phyloP scores from a whole-genome alignment of 768 basidiomycete species.

The Asterophora lycoperdoides region DNA sequence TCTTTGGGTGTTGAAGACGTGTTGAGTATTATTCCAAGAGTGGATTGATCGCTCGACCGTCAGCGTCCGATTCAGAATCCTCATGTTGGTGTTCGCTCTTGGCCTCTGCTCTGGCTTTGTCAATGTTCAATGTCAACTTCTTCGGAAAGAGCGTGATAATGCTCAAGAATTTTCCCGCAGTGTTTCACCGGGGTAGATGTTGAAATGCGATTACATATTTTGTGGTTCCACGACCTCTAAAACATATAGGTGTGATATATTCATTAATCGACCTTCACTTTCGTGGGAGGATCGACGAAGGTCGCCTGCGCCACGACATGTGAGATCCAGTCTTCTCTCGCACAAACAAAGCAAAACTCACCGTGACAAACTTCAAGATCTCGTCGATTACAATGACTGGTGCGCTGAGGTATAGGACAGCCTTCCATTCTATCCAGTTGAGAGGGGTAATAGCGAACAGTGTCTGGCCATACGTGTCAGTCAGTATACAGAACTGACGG shows the following conservation, averaged over 20 bases:
- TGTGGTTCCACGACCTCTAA: slow-evolving; percentile 8
- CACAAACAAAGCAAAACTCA: slow-evolving; percentile 31
- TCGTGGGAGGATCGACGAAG: slow-evolving; percentile 54
- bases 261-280: slow-evolving; percentile 43
- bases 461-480: slow-evolving; percentile 37
- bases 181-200: too few species aligned
- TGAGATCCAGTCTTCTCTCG: background rate
- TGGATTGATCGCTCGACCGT: too few species aligned
- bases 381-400: slow-evolving; percentile 93
- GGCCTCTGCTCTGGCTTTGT: too few species aligned
- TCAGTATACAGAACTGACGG: background rate
- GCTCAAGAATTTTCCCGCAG: too few species aligned
- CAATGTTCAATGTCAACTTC: too few species aligned
- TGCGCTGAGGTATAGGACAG: slow-evolving; percentile 80
- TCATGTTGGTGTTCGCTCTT: too few species aligned
- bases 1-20: too few species aligned
- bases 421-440: slow-evolving; percentile 94
- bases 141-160: too few species aligned
- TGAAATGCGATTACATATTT: background rate
- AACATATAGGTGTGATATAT: slow-evolving; percentile 14
- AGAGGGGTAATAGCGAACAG: slow-evolving; percentile 91
- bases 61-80: too few species aligned
- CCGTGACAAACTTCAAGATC: slow-evolving; percentile 77
- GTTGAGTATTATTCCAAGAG: too few species aligned
- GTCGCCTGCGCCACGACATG: slow-evolving; percentile 36